Conservation (phyloP, 1,284 basidiomycete genomes). For the Pseudozyma hubeiensis region DNA sequence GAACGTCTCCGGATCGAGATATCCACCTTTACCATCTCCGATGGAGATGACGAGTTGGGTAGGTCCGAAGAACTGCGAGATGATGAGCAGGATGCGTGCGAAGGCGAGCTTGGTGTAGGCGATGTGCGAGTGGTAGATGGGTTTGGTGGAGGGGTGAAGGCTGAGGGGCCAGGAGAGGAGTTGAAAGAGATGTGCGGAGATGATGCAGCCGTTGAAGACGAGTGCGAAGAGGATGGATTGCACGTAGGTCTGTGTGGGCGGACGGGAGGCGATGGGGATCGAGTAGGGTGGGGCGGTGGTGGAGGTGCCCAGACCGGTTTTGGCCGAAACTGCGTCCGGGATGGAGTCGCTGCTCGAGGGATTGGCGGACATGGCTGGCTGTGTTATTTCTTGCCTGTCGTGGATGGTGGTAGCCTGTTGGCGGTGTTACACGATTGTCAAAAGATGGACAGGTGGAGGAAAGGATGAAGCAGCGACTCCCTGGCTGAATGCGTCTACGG, state of each 20-base stretch:
- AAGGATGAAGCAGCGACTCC: too few relatives aligned
- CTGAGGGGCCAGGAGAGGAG: slow-evolving; percentile 49
- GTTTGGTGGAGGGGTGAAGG: slow-evolving; percentile 29
- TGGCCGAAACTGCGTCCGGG: slow-evolving; percentile 21
- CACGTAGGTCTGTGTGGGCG: slow-evolving; percentile 22
- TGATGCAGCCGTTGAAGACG: slow-evolving; percentile 55
- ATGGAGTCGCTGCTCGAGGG: background rate
- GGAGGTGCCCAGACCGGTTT: slow-evolving; percentile 33
- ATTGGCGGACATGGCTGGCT: background rate
- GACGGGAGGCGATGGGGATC: slow-evolving; percentile 49
- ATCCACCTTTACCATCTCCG: slow-evolving; percentile 49
- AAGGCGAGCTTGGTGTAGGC: slow-evolving; percentile 57
- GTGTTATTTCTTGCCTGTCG: background rate
- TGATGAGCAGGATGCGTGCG: slow-evolving; percentile 37
- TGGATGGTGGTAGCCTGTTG: background rate
- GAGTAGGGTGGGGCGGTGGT: slow-evolving; percentile 17
- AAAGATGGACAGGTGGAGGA: too few relatives aligned
- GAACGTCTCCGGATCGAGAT: slow-evolving; percentile 51
- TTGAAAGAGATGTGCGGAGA: slow-evolving; percentile 48
- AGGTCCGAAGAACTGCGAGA: slow-evolving; percentile 61
- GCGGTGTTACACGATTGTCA: background rate
- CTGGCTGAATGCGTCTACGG: background rate
- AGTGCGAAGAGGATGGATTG: slow-evolving; percentile 52
- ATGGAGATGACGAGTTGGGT: slow-evolving; percentile 56
- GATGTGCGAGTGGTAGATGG: slow-evolving; percentile 41